phyloP scores from a whole-genome alignment of 345 rosid species.

The Geranium brycei region DNA sequence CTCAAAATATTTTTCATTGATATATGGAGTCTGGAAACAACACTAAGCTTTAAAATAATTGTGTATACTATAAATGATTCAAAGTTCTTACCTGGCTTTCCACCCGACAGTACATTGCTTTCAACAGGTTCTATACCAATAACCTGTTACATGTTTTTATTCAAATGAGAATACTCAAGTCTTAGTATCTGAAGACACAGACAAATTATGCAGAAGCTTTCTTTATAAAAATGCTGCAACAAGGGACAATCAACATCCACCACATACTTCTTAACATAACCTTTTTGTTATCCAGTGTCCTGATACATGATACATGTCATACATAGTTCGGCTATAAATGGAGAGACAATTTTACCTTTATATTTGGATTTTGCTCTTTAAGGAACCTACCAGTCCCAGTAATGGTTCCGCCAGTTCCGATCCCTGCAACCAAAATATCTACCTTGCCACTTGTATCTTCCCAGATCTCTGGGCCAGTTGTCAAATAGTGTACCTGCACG shows the following conservation, averaged over 20 bases:
- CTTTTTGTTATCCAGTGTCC: not conserved
- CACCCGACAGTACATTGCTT: slow-evolving; percentile 75
- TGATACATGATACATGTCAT: not conserved
- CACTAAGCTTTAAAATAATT: not conserved
- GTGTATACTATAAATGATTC: not conserved
- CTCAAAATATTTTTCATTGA: not conserved
- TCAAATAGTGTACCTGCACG: slow-evolving; percentile 69
- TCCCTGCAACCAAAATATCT: slow-evolving; percentile 61
- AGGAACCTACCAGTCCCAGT: slow-evolving; percentile 62
- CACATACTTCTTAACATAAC: not conserved
- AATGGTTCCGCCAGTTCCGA: slow-evolving; percentile 90
- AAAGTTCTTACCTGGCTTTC: slow-evolving; percentile 51
- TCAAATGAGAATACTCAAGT: slow-evolving; percentile 1
- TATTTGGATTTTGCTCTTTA: slow-evolving; percentile 60
- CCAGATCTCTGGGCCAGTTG: slow-evolving; percentile 88
- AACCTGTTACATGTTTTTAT: slow-evolving; percentile 29
- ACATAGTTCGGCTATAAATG: not conserved
- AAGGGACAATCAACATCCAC: not conserved
- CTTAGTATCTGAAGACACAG: not conserved
- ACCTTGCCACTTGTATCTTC: slow-evolving; percentile 74
- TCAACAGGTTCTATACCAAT: slow-evolving; percentile 80
- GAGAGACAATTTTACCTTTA: slow-evolving; percentile 32
- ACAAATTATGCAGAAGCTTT: not conserved
- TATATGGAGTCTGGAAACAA: not conserved
- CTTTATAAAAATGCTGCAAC: not conserved